Evolutionary conservation across 768 basidiomycete genomes (phyloP).

Genomic region (Tulasnella sp.): DNA sequence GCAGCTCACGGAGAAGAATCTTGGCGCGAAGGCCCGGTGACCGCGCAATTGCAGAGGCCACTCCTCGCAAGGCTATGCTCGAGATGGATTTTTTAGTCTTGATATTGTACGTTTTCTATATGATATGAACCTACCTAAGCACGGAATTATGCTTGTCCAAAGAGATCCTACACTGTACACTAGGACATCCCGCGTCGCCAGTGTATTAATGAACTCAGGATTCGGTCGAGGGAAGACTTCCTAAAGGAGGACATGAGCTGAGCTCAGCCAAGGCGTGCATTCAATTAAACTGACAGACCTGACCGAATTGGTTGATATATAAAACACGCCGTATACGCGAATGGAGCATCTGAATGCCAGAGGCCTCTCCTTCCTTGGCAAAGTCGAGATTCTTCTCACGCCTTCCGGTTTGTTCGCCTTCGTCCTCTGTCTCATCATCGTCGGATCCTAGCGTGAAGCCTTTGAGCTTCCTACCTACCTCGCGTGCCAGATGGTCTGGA

Average conservation of each 20-base stretch:
- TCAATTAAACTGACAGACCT: constrained; percentile 22
- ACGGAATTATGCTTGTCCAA: constrained; percentile 94
- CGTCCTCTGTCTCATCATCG: constrained; percentile 15
- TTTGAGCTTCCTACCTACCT: too few species aligned
- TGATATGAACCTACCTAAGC: constrained; percentile 34
- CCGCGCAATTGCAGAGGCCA: constrained; percentile 63
- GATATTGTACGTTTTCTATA: background rate
- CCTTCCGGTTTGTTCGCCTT: constrained; percentile 1
- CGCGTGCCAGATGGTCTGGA: background rate
- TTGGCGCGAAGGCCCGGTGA: constrained; percentile 65
- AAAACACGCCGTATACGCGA: constrained; percentile 58
- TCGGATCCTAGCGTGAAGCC: background rate
- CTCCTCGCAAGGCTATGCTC: constrained; percentile 51
- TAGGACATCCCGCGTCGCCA: constrained; percentile 51
- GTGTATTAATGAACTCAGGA: constrained; percentile 56
- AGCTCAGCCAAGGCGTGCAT: background rate
- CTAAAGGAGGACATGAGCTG: constrained; percentile 17
- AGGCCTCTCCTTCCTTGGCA: constrained; percentile 28
- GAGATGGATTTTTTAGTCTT: background rate
- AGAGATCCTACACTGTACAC: constrained; percentile 91
- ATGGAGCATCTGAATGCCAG: constrained; percentile 20
- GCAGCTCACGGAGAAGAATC: constrained; percentile 62
- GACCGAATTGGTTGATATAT: constrained; percentile 86
- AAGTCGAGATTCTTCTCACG: constrained; percentile 55
- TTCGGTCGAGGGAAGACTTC: constrained; percentile 89